A percentile compares a stretch with the other conserved stretches of the same genome.
phyloP scores from a whole-genome alignment of 2,329 filamentous ascomycete genomes.

The Cladosporium sp. region DNA sequence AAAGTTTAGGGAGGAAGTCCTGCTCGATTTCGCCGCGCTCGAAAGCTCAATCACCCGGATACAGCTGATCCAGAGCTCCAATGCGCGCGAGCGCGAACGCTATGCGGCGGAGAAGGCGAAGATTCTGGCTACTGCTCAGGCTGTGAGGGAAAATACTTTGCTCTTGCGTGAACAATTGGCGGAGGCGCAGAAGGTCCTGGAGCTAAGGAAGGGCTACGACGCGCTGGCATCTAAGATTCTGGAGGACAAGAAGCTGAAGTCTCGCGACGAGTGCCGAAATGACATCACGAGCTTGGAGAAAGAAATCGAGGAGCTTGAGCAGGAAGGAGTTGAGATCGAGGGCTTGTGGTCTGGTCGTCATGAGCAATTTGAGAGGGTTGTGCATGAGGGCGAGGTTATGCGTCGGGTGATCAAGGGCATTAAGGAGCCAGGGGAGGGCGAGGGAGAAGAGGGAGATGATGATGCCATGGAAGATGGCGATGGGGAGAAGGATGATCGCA shows the following conservation, averaged over 20 bases:
- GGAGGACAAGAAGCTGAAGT: slow-evolving; percentile 68
- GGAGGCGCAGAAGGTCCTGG: slow-evolving; percentile 66
- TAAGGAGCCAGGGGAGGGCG: slow-evolving; percentile 83
- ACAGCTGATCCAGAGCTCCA: slow-evolving; percentile 78
- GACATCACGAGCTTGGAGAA: slow-evolving; percentile 76
- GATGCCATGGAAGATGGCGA: slow-evolving; percentile 48
- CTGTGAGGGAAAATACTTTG: slow-evolving; percentile 68
- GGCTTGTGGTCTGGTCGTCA: slow-evolving; percentile 77
- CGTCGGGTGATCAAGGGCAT: slow-evolving; percentile 83
- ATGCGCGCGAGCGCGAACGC: slow-evolving; percentile 72
- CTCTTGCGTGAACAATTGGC: slow-evolving; percentile 69
- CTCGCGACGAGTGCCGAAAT: slow-evolving; percentile 74
- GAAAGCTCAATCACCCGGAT: slow-evolving; percentile 81
- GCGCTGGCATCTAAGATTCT: slow-evolving; percentile 82
- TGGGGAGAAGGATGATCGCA: slow-evolving; percentile 37
- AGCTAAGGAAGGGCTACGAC: slow-evolving; percentile 78
- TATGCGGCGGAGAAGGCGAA: slow-evolving; percentile 74
- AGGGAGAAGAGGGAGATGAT: slow-evolving; percentile 66
- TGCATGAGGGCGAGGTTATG: slow-evolving; percentile 84
- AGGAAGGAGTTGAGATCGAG: slow-evolving; percentile 74
- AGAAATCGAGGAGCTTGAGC: slow-evolving; percentile 81
- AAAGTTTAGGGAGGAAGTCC: slow-evolving; percentile 71
- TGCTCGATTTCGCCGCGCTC: slow-evolving; percentile 82
- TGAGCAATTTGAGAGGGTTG: slow-evolving; percentile 81
- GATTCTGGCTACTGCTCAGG: slow-evolving; percentile 71